Evolutionary conservation across 1,284 basidiomycete species (phyloP).

Genomic region (Puccinia hordei): DNA sequence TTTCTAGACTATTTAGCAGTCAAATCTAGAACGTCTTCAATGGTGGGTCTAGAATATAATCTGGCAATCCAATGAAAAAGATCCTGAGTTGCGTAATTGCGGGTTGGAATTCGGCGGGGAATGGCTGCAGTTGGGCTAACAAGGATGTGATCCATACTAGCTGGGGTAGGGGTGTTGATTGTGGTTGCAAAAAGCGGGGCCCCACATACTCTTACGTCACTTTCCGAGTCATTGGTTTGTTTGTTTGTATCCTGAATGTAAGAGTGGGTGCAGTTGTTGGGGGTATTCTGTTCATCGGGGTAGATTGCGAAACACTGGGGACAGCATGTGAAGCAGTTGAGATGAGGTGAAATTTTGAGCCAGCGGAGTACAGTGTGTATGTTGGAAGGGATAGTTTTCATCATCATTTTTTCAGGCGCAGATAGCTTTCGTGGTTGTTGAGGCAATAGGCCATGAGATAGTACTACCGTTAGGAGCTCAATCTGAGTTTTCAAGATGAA

Average conservation of each 20-base stretch:
- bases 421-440: conserved; percentile 3
- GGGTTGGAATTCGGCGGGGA: neutral
- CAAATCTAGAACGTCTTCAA: conserved; percentile 12
- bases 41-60: conserved; percentile 14
- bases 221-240: neutral
- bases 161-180: too few species aligned
- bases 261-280: neutral
- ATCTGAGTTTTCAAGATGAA: conserved; percentile 33
- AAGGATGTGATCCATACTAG: neutral
- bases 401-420: neutral
- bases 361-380: conserved; percentile 20
- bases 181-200: neutral
- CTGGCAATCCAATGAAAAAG: conserved; percentile 32
- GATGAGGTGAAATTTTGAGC: conserved; percentile 24
- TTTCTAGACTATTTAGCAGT: conserved; percentile 3
- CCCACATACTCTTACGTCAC: neutral
- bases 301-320: conserved; percentile 8
- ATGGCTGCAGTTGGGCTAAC: too few species aligned
- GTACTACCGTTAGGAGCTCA: neutral
- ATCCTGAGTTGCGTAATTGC: conserved; percentile 29
- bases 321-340: conserved; percentile 8
- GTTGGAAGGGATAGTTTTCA: neutral
- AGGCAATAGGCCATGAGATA: neutral
- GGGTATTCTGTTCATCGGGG: neutral
- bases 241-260: neutral